These are phyloP conservation scores for Phytophthora pini DNA, from an alignment of 352 stramenopile species.

Conservation along the genomic window DNA sequence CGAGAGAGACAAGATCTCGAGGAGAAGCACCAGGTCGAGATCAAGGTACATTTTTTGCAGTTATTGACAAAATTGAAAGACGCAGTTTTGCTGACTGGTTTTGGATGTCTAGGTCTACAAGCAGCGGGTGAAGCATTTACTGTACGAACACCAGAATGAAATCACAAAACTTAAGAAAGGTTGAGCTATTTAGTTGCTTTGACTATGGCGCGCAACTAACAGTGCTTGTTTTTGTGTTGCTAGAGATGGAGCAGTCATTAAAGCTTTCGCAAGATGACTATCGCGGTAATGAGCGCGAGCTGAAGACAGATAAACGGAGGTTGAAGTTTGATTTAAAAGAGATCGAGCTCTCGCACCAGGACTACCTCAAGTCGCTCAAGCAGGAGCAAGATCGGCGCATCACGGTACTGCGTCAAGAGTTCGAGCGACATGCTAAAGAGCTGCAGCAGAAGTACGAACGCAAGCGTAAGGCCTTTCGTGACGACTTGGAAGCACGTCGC, in stretches of 20 bases:
- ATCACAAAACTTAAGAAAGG: conserved; percentile 91
- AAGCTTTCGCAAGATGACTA: conserved; percentile 94
- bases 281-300: conserved; percentile 80
- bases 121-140: conserved; percentile 95
- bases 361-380: conserved; percentile 93
- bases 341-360: conserved; percentile 91
- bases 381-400: conserved; percentile 94
- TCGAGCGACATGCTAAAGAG: conserved; percentile 91
- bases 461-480: conserved; percentile 81
- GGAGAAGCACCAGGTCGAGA: conserved; percentile 96
- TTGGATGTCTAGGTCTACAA: conserved; percentile 86
- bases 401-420: conserved; percentile 91
- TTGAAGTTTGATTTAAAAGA: conserved; percentile 93
- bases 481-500: conserved; percentile 80
- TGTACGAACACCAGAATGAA: conserved; percentile 96
- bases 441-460: conserved; percentile 90
- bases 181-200: conserved; percentile 12
- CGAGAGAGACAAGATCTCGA: conserved; percentile 95
- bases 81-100: background rate
- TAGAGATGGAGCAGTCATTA: conserved; percentile 87
- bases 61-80: background rate
- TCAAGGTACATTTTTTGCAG: conserved; percentile 70
- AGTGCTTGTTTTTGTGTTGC: background rate
- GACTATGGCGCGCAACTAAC: background rate
- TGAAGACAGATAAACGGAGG: conserved; percentile 90